phyloP scores from a whole-genome alignment of 306 rosid genomes.

The Gastrolobium villosum region DNA sequence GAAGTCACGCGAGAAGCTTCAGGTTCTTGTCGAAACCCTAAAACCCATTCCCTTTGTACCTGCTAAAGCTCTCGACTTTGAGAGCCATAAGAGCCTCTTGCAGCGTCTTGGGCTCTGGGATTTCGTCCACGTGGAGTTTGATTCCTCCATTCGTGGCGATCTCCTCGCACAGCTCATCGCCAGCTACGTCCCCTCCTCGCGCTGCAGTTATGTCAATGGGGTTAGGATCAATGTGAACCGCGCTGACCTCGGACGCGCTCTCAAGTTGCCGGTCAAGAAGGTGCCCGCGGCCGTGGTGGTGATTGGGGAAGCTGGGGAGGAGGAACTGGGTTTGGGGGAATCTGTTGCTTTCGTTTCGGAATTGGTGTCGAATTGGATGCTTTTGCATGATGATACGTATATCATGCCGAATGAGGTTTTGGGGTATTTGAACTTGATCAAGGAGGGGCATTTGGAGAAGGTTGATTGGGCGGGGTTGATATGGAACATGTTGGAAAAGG shows the following conservation, averaged over 20 bases:
- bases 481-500: slow-evolving; percentile 90
- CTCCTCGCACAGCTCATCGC: slow-evolving; percentile 75
- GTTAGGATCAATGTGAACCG: slow-evolving; percentile 61
- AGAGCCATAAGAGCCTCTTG: slow-evolving; percentile 66
- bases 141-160: slow-evolving; percentile 61
- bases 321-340: slow-evolving; percentile 50
- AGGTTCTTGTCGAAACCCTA: slow-evolving; percentile 61
- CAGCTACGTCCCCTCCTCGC: slow-evolving; percentile 39
- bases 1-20: slow-evolving; percentile 63
- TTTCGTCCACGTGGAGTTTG: slow-evolving; percentile 77
- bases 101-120: slow-evolving; percentile 86
- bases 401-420: slow-evolving; percentile 69
- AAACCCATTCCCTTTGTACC: slow-evolving; percentile 83
- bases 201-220: slow-evolving; percentile 68
- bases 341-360: slow-evolving; percentile 65
- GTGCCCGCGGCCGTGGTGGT: neutral
- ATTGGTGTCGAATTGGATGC: slow-evolving; percentile 77
- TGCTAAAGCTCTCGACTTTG: slow-evolving; percentile 65
- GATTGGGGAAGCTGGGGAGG: slow-evolving; percentile 42
- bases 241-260: slow-evolving; percentile 77
- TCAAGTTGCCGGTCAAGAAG: slow-evolving; percentile 77
- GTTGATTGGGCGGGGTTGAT: slow-evolving; percentile 85
- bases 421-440: slow-evolving; percentile 53
- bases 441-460: slow-evolving; percentile 71
- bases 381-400: slow-evolving; percentile 79